A percentile compares a stretch with the other conserved stretches of the same genome.
Conservation (phyloP, 371 early-diverging fungal species). For the Circinella minor region DNA sequence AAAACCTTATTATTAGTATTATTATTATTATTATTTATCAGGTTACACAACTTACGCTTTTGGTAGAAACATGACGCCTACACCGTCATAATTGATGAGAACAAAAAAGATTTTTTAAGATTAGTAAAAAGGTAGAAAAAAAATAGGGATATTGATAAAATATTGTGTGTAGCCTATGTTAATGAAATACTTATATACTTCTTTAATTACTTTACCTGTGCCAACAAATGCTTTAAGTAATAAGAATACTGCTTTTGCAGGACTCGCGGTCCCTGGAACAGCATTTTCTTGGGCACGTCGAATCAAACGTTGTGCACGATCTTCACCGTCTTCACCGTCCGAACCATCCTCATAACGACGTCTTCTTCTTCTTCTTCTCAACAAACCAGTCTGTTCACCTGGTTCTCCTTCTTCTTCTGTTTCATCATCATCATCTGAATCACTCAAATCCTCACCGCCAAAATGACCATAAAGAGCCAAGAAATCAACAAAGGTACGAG, state of each 20-base stretch:
- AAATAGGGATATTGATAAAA: conserved; percentile 17
- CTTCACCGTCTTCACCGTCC: conserved; percentile 29
- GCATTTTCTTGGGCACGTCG: conserved; percentile 61
- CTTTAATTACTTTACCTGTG: conserved; percentile 50
- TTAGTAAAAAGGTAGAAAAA: conserved; percentile 25
- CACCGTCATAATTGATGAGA: not conserved
- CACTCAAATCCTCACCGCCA: conserved; percentile 73
- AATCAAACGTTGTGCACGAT: conserved; percentile 53
- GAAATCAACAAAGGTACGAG: conserved; percentile 91
- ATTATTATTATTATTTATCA: not conserved
- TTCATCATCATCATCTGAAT: conserved; percentile 42
- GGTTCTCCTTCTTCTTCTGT: conserved; percentile 19
- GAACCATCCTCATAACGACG: conserved; percentile 16
- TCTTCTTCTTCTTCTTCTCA: conserved; percentile 16
- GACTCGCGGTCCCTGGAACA: conserved; percentile 77
- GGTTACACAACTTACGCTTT: conserved; percentile 48
- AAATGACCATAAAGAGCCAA: conserved; percentile 94
- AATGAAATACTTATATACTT: not conserved
- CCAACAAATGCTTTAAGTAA: conserved; percentile 88
- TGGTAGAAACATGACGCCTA: conserved; percentile 78
- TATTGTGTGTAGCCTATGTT: not conserved
- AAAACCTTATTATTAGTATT: too few relatives aligned
- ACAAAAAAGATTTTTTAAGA: not conserved
- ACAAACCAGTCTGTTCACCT: conserved; percentile 25
- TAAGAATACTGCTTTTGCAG: conserved; percentile 84